Percentiles rank a stretch among this genome's conserved stretches.
These are phyloP conservation scores for Nasturtium officinale DNA, from an alignment of 345 rosid genomes.

Conservation along the genomic window DNA sequence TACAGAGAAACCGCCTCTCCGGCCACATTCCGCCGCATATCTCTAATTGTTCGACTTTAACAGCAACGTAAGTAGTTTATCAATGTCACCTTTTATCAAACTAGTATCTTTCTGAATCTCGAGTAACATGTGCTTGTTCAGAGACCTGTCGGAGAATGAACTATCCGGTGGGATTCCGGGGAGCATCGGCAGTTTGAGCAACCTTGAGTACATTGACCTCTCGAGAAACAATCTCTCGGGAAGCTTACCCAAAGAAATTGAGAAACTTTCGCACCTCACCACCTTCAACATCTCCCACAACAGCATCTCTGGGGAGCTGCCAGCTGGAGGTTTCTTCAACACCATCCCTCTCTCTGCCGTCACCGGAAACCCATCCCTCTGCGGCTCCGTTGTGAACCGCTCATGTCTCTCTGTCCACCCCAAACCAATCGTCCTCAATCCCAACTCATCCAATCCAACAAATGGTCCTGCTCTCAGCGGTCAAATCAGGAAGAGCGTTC, in stretches of 20 bases:
- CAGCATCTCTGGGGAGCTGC: conserved; percentile 78
- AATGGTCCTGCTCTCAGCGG: conserved; percentile 46
- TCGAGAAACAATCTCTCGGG: conserved; percentile 74
- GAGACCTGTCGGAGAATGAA: conserved; percentile 69
- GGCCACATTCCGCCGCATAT: conserved; percentile 72
- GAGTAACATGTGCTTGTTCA: conserved; percentile 23
- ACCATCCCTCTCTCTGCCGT: conserved; percentile 76
- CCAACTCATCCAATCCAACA: conserved; percentile 66
- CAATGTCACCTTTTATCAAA: not conserved
- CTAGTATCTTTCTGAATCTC: not conserved
- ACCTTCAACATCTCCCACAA: conserved; percentile 85
- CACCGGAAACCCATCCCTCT: conserved; percentile 73
- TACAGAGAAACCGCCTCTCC: conserved; percentile 63
- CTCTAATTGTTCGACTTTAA: conserved; percentile 61
- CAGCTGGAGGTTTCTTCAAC: conserved; percentile 90
- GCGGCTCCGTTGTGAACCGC: conserved; percentile 84
- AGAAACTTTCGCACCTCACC: conserved; percentile 65
- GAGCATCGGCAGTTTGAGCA: conserved; percentile 60
- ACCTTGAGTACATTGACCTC: conserved; percentile 69
- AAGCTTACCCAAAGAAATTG: conserved; percentile 73
- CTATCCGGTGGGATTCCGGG: conserved; percentile 72
- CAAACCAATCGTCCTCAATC: conserved; percentile 95
- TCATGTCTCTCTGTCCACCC: conserved; percentile 87
- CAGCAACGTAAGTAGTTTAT: conserved; percentile 61
- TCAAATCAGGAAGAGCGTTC: conserved; percentile 64